These are phyloP conservation scores for Neocucurbitaria cava DNA, from an alignment of 2,329 filamentous ascomycete genomes.

Conservation along the genomic window DNA sequence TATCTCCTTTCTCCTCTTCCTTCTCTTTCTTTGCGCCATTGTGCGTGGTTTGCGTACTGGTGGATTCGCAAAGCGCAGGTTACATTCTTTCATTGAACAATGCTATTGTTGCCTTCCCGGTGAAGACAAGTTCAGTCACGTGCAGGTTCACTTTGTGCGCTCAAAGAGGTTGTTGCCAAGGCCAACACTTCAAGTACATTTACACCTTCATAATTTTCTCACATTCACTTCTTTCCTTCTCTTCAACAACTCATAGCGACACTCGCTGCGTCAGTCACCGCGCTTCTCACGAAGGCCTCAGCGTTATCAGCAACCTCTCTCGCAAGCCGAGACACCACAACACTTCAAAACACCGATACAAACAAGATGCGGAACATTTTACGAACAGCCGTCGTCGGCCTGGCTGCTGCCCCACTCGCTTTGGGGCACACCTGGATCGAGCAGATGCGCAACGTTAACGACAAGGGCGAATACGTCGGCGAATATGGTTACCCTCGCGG, in stretches of 20 bases:
- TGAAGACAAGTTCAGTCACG: conserved; percentile 34
- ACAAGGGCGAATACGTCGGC: conserved; percentile 76
- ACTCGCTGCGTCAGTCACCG: conserved; percentile 1
- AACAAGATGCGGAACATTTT: conserved; percentile 28
- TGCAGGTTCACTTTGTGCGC: conserved; percentile 13
- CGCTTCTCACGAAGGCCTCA: not conserved
- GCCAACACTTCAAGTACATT: conserved; percentile 14
- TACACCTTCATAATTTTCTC: conserved; percentile 11
- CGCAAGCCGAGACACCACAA: conserved; percentile 14
- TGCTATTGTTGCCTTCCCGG: conserved; percentile 31
- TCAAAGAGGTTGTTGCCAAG: conserved; percentile 19
- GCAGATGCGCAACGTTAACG: conserved; percentile 71
- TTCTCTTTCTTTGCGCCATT: conserved; percentile 16
- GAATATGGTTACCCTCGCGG: conserved; percentile 77
- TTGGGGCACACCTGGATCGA: conserved; percentile 81
- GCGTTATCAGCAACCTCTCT: not conserved
- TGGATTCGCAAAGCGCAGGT: conserved; percentile 20
- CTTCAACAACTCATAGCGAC: conserved; percentile 3
- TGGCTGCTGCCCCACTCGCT: conserved; percentile 27
- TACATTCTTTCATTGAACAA: conserved; percentile 34
- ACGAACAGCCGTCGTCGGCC: conserved; percentile 18
- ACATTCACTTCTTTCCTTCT: conserved; percentile 1
- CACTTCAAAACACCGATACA: conserved; percentile 3
- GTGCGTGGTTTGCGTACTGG: conserved; percentile 21
- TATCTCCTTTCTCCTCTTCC: conserved; percentile 24